These are phyloP conservation scores for Cladophialophora psammophila DNA, from an alignment of 2,329 filamentous ascomycete species.

Conservation along the genomic window DNA sequence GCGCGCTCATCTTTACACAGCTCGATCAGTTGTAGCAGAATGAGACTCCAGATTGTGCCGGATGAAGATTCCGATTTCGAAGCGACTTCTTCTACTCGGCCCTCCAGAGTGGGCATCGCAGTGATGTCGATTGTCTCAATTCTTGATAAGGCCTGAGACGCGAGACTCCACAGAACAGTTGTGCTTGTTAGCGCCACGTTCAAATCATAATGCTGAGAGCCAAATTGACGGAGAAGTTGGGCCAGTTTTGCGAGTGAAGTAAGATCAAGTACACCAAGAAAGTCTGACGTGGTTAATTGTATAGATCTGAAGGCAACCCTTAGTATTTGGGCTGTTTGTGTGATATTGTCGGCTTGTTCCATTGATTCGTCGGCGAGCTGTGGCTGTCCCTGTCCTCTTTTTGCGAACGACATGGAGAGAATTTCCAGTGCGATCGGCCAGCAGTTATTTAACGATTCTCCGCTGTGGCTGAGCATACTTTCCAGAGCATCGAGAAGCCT, in stretches of 20 bases:
- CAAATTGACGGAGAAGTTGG: constrained; percentile 88
- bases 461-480: constrained; percentile 83
- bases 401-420: constrained; percentile 76
- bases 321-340: constrained; percentile 64
- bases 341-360: constrained; percentile 24
- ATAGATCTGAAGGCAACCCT: constrained; percentile 87
- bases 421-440: constrained; percentile 89
- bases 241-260: constrained; percentile 79
- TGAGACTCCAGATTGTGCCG: constrained; percentile 34
- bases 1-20: constrained; percentile 50
- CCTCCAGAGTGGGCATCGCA: constrained; percentile 19
- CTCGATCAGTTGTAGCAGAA: constrained; percentile 43
- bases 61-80: neutral
- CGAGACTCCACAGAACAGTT: constrained; percentile 95
- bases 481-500: constrained; percentile 81
- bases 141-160: constrained; percentile 54
- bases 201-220: constrained; percentile 85
- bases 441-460: constrained; percentile 68
- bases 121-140: constrained; percentile 27
- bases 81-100: constrained; percentile 1
- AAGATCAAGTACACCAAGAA: constrained; percentile 75
- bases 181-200: constrained; percentile 96
- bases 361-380: constrained; percentile 44
- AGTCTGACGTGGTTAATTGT: constrained; percentile 94
- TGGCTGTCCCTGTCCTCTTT: constrained; percentile 13